Evolutionary conservation across 345 rosid genomes (phyloP).

Genomic region (Hibiscus syriacus): DNA sequence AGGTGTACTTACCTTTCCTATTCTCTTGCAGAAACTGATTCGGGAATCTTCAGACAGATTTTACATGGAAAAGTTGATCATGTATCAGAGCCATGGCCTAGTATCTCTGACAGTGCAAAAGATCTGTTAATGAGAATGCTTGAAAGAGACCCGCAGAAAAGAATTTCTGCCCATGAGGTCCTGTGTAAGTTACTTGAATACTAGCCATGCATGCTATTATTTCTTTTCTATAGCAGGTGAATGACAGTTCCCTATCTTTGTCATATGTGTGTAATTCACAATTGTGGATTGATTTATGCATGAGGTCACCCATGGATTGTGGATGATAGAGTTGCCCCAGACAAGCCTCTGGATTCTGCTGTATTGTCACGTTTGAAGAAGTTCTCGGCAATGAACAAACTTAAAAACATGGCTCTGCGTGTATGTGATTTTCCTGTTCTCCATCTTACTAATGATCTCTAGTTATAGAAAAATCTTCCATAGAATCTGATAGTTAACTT

Average conservation of each 20-base stretch:
- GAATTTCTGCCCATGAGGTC: conserved; percentile 85
- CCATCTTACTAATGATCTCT: background rate
- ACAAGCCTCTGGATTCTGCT: conserved; percentile 89
- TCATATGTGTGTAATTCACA: background rate
- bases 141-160: conserved; percentile 71
- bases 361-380: conserved; percentile 87
- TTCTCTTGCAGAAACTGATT: conserved; percentile 64
- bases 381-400: conserved; percentile 92
- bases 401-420: conserved; percentile 94
- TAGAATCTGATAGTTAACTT: no score
- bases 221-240: background rate
- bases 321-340: conserved; percentile 85
- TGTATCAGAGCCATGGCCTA: conserved; percentile 93
- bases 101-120: conserved; percentile 81
- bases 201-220: background rate
- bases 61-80: conserved; percentile 79
- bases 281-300: conserved; percentile 10
- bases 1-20: background rate
- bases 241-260: background rate
- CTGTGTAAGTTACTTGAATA: conserved; percentile 49
- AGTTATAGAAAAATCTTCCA: background rate
- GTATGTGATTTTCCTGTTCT: conserved; percentile 35
- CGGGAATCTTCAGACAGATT: conserved; percentile 94
- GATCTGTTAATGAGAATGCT: conserved; percentile 83
- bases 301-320: conserved; percentile 96